Evolutionary conservation across 805 yeast species (phyloP), one percentile per base, ranked within the genome.

Genomic region (Maudiozyma serrabonitensis): DNA sequence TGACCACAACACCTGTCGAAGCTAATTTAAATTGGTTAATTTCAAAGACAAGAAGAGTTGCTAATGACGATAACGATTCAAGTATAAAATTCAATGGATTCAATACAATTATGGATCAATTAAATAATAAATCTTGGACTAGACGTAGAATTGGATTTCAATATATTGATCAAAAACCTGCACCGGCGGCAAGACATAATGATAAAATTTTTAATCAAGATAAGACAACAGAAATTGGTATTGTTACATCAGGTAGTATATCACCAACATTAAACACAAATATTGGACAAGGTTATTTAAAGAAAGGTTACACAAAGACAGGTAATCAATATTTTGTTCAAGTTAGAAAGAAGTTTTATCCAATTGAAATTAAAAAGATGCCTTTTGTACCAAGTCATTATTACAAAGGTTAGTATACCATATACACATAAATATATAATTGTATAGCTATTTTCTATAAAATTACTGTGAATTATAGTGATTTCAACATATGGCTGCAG

Each of bases 131-230:
- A 64, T 66, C 74, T 3, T 66, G 72, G 37, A 78, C 79, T 26
- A 62, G 71, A 31, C 73, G 75, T 48, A 81, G 99, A 61, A 84
- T 88, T 13, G 98, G 97, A 2, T 74, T 85, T 58, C 65, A 62
- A 46, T 64, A 75, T 41, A 66, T 69, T 12, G 79, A 83, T 7
- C 76, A 75, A 55, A 97, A 96, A 1, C 97, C 98, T 11, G 97
- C 98, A 1, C 97, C 98, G 11, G 88, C 99, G 1, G 96, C 98
- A 32, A 81, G 99, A 68, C 84, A 82, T 25, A 88, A 86, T 9
- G 73, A 79, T 56, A 79, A 79, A 57, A 76, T 91, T 13, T 82
- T 75, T 55, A 66, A 63, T n/a, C 79, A 76, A 26, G 81, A 81
- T 21, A 70, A 73, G 31, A 72, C 73, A 35, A 80, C 63, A 75